These are phyloP conservation scores for Tremella yokohamensis DNA, from an alignment of 768 basidiomycete genomes.

Conservation along the genomic window DNA sequence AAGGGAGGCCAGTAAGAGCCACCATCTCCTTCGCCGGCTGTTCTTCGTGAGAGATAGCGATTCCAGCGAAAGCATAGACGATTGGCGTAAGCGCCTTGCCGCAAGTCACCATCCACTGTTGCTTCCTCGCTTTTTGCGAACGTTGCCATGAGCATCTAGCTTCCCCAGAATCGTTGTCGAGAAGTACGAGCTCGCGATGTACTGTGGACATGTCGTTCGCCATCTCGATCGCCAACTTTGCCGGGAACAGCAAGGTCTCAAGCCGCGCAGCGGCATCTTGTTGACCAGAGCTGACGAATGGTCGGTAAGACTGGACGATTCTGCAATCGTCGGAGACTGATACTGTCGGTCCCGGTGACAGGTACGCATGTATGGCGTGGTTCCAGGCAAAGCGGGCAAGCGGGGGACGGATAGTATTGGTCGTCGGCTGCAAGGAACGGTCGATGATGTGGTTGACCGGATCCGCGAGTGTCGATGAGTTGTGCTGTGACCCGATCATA, in stretches of 20 bases:
- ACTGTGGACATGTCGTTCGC: conserved; percentile 17
- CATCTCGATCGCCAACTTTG: conserved; percentile 31
- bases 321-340: conserved; percentile 21
- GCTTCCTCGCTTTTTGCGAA: conserved; percentile 29
- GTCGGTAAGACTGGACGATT: conserved; percentile 26
- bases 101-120: conserved; percentile 35
- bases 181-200: conserved; percentile 11
- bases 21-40: conserved; percentile 30
- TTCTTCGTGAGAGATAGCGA: conserved; percentile 32
- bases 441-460: conserved; percentile 42
- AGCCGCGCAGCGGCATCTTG: conserved; percentile 26
- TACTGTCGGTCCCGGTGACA: conserved; percentile 24
- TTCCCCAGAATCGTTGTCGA: neutral
- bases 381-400: conserved; percentile 43
- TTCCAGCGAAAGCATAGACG: conserved; percentile 41
- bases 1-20: conserved; percentile 24
- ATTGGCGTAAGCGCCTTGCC: conserved; percentile 23
- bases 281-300: conserved; percentile 20
- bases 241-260: conserved; percentile 31
- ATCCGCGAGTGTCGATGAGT: conserved; percentile 27
- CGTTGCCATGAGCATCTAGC: conserved; percentile 27
- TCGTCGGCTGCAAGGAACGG: conserved; percentile 30
- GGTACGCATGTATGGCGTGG: conserved; percentile 46
- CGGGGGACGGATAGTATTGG: conserved; percentile 25
- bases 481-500: conserved; percentile 41